Conservation (phyloP, 768 basidiomycete species). For the Gautieria morchelliformis region DNA sequence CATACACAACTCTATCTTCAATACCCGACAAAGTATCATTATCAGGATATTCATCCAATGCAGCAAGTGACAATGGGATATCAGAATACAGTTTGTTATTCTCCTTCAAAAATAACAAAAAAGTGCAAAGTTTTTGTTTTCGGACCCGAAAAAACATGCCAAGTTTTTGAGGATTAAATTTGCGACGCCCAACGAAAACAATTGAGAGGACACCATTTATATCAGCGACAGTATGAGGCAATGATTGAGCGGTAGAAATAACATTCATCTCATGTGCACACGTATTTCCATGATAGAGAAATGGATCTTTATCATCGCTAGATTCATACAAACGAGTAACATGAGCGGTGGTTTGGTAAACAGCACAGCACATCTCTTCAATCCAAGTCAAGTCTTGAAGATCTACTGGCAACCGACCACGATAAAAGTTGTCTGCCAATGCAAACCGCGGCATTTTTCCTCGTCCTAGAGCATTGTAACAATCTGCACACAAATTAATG, state of each 20-base stretch:
- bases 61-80: conserved; percentile 17
- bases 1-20: conserved; percentile 18
- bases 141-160: conserved; percentile 21
- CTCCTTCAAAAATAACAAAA: conserved; percentile 27
- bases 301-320: conserved; percentile 15
- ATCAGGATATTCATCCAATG: conserved; percentile 13
- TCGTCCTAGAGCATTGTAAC: no score
- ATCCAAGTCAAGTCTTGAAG: conserved; percentile 20
- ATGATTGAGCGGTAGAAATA: conserved; percentile 17
- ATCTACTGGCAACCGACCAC: conserved; percentile 15
- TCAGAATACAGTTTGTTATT: conserved; percentile 28
- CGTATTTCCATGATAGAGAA: conserved; percentile 24
- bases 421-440: conserved; percentile 16
- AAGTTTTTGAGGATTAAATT: conserved; percentile 11
- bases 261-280: conserved; percentile 26
- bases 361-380: conserved; percentile 22
- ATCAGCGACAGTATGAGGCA: conserved; percentile 20
- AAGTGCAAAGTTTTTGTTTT: conserved; percentile 21
- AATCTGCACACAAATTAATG: no score
- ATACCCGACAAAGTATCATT: conserved; percentile 19
- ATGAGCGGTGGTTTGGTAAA: conserved; percentile 20
- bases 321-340: conserved; percentile 19
- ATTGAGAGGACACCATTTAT: conserved; percentile 18
- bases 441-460: conserved; percentile 4
- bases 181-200: conserved; percentile 22